These are phyloP conservation scores for Porpolomopsis calyptriformis DNA, from an alignment of 768 basidiomycete species.

Conservation along the genomic window DNA sequence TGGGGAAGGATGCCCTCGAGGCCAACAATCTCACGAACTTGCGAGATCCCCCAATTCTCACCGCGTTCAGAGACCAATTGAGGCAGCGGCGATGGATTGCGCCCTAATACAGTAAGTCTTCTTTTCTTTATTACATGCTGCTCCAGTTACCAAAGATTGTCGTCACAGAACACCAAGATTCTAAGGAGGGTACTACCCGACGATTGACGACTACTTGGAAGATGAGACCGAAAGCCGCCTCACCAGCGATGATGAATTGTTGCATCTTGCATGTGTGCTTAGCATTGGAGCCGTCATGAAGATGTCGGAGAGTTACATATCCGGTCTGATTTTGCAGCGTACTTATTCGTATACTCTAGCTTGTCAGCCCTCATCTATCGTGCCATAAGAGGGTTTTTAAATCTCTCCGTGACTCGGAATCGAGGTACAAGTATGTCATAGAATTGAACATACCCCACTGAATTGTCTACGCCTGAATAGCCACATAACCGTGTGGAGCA, in stretches of 20 bases:
- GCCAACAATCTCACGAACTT: constrained; percentile 1
- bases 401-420: constrained; percentile 79
- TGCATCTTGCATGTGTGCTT: constrained; percentile 1
- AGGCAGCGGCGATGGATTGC: constrained; percentile 1
- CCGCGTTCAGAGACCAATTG: constrained; percentile 1
- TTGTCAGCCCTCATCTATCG: constrained; percentile 61
- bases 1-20: background rate
- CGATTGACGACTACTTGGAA: constrained; percentile 2
- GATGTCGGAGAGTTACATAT: background rate
- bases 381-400: constrained; percentile 86
- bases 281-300: background rate
- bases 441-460: constrained; percentile 96
- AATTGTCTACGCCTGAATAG: constrained; percentile 79
- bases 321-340: constrained; percentile 7
- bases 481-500: constrained; percentile 87
- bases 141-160: constrained; percentile 1
- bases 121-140: constrained; percentile 3
- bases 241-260: background rate
- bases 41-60: constrained; percentile 1
- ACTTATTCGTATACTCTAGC: no score
- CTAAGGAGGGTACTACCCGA: background rate
- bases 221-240: constrained; percentile 1
- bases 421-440: constrained; percentile 91
- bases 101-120: constrained; percentile 1
- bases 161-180: background rate